A percentile compares a stretch with the other conserved stretches of the same genome.
Conservation (phyloP, 2,329 filamentous ascomycete genomes). For the Paecilomyces niveus region DNA sequence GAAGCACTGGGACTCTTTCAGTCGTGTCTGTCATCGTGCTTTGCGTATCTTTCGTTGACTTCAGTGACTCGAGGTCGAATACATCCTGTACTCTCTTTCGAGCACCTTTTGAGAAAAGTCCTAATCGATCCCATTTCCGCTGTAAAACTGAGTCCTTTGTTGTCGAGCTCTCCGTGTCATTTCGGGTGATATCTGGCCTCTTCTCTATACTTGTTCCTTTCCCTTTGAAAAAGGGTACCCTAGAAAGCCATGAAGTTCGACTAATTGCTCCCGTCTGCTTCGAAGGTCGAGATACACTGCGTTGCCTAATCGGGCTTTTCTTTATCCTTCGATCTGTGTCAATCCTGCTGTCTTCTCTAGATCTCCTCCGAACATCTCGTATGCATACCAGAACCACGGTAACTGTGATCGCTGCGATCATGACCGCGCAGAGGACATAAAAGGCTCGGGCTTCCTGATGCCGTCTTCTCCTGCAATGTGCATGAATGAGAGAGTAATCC, state of each 20-base stretch:
- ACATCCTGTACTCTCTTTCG: slow-evolving; percentile 13
- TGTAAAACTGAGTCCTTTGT: slow-evolving; percentile 4
- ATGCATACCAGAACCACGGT: slow-evolving; percentile 7
- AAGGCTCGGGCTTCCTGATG: slow-evolving; percentile 8
- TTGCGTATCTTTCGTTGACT: neutral
- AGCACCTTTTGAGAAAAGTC: slow-evolving; percentile 4
- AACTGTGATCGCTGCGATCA: slow-evolving; percentile 4
- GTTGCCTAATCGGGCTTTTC: neutral
- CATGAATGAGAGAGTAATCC: slow-evolving; percentile 5
- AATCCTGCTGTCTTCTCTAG: neutral
- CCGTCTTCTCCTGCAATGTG: slow-evolving; percentile 9
- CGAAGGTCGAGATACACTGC: neutral
- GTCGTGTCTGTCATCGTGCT: neutral
- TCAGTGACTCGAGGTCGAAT: slow-evolving; percentile 13
- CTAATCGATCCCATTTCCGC: slow-evolving; percentile 7
- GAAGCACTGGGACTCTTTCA: slow-evolving; percentile 14
- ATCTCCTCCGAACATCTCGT: slow-evolving; percentile 5
- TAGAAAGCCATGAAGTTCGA: neutral
- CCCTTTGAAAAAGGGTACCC: neutral
- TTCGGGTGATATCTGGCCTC: neutral
- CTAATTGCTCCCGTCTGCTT: neutral
- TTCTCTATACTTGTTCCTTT: neutral
- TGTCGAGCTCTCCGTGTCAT: neutral
- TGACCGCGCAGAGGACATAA: slow-evolving; percentile 8
- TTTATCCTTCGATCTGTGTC: neutral